Conservation (phyloP, 306 rosid genomes). For the Astragalus glycyphyllos region DNA sequence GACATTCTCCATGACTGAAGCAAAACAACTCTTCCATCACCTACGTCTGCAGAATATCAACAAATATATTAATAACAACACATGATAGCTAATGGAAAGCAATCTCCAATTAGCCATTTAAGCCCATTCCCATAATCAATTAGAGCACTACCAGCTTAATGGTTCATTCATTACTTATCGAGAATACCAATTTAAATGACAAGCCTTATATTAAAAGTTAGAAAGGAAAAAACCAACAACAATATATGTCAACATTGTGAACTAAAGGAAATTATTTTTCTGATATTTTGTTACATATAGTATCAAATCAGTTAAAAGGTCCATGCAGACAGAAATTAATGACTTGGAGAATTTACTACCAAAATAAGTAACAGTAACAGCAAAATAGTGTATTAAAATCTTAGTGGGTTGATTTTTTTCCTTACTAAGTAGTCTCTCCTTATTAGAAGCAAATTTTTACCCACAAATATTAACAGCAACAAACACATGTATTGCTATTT, state of each 20-base stretch:
- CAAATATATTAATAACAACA: background rate
- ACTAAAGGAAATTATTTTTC: background rate
- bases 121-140: background rate
- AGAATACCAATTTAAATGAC: constrained; percentile 18
- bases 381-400: background rate
- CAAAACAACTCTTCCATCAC: background rate
- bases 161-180: background rate
- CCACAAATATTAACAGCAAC: background rate
- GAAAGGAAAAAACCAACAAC: constrained; percentile 11
- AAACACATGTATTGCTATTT: background rate
- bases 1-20: too few species aligned
- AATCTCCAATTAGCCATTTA: background rate
- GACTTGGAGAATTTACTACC: background rate
- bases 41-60: constrained; percentile 17
- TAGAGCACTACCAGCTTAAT: background rate
- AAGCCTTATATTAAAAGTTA: background rate
- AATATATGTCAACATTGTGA: background rate
- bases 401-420: background rate
- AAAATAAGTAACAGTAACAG: background rate
- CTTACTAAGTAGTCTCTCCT: background rate
- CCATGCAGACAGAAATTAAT: background rate
- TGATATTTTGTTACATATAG: background rate
- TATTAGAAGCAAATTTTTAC: background rate
- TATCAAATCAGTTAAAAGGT: background rate
- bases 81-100: background rate